A percentile compares a stretch with the other conserved stretches of the same genome.
phyloP scores from a whole-genome alignment of 805 yeast genomes.

The Candida sakaeoensis region DNA sequence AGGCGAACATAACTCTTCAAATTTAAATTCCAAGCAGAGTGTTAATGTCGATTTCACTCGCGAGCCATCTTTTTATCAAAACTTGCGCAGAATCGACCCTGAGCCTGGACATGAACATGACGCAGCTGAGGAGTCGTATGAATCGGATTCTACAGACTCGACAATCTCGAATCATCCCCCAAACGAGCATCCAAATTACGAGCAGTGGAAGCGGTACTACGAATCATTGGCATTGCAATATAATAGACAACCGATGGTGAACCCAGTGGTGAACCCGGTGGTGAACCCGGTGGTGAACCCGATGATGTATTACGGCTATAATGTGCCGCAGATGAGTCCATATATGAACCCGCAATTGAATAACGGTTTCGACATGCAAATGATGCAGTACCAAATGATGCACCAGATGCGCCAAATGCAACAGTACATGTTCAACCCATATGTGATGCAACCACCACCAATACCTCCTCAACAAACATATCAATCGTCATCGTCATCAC shows the following conservation, averaged over 20 bases:
- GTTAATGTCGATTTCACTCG: no score
- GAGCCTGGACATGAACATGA: slow-evolving; percentile 1
- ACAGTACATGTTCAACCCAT: slow-evolving; percentile 8
- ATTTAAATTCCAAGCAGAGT: no score
- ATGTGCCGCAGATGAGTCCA: slow-evolving; percentile 9
- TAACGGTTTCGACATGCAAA: slow-evolving; percentile 9
- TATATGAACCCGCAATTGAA: slow-evolving; percentile 6
- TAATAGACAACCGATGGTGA: slow-evolving; percentile 12
- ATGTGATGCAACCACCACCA: slow-evolving; percentile 6
- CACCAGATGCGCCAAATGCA: slow-evolving; percentile 10
- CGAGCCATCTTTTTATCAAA: neutral
- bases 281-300: no score
- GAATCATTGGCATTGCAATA: slow-evolving; percentile 20
- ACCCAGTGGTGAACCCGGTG: no score
- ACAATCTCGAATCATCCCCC: slow-evolving; percentile 9
- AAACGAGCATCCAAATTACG: slow-evolving; percentile 29
- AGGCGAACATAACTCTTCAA: no score
- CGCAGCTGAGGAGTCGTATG: slow-evolving; percentile 10
- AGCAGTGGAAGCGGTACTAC: slow-evolving; percentile 38
- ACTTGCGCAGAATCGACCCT: neutral
- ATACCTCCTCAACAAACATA: slow-evolving; percentile 10
- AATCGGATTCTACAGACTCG: slow-evolving; percentile 10
- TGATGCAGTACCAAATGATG: slow-evolving; percentile 14
- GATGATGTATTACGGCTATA: slow-evolving; percentile 8
- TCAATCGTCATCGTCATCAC: no score